Percentiles rank a stretch among this genome's conserved stretches.
phyloP scores from a whole-genome alignment of 2,329 filamentous ascomycete genomes.

The Talaromyces sp. region DNA sequence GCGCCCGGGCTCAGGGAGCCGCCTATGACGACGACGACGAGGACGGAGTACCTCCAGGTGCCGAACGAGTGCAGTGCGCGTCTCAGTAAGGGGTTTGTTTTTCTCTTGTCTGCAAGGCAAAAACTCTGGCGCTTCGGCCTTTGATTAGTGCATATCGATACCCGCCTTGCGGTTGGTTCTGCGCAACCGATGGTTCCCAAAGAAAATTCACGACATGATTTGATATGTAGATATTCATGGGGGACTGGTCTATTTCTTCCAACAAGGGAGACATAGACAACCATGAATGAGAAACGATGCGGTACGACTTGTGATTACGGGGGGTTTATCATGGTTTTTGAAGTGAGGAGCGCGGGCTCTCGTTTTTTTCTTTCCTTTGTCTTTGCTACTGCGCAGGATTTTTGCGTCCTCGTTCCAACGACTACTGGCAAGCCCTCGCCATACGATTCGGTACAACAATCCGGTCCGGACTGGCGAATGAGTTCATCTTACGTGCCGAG shows the following conservation, averaged over 20 bases:
- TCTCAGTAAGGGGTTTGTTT: constrained; percentile 36
- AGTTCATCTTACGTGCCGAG: not conserved
- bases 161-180: not conserved
- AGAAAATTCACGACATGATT: not conserved
- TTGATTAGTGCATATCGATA: constrained; percentile 1
- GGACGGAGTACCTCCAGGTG: constrained; percentile 42
- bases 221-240: not conserved
- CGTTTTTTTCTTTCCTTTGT: not conserved
- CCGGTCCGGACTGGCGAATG: not conserved
- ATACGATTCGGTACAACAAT: not conserved
- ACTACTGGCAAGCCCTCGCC: not conserved
- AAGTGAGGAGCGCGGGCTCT: not conserved
- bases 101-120: not conserved
- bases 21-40: constrained; percentile 66
- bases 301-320: not conserved
- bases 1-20: constrained; percentile 58
- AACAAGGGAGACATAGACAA: not conserved
- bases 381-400: not conserved
- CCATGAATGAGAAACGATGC: not conserved
- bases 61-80: constrained; percentile 48
- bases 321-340: not conserved
- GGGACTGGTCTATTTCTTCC: not conserved
- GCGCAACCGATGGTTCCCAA: not conserved
- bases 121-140: not conserved
- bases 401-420: not conserved